Percentiles rank a stretch among this genome's conserved stretches.
Conservation (phyloP, 805 yeast genomes). For the Hanseniaspora singularis region DNA sequence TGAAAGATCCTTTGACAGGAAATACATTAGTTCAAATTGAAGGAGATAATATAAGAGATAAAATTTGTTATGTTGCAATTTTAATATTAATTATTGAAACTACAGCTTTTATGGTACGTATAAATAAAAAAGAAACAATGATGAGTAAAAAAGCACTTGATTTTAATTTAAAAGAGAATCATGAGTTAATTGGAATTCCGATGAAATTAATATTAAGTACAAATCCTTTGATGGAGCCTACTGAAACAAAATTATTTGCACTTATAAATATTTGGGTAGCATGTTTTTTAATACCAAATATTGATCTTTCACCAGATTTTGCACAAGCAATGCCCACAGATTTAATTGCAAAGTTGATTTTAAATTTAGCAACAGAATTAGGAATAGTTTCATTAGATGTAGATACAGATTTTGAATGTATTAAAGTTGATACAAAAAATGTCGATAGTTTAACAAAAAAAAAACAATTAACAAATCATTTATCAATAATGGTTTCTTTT, state of each 20-base stretch:
- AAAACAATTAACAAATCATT: too few species aligned
- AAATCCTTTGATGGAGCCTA: neutral
- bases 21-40: too few species aligned
- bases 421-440: neutral
- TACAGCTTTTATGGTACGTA: neutral
- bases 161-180: neutral
- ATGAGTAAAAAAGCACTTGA: neutral
- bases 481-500: too few species aligned
- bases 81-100: neutral
- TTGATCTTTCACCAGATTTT: neutral
- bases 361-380: neutral
- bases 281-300: conserved; percentile 1
- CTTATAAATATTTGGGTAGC: conserved; percentile 1
- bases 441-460: too few species aligned
- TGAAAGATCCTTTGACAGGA: too few species aligned
- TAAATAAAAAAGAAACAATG: neutral
- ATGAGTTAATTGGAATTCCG: neutral
- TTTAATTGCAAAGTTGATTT: neutral
- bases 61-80: neutral
- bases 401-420: neutral
- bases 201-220: neutral
- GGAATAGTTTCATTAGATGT: neutral
- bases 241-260: neutral
- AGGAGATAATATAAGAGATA: neutral
- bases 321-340: neutral